Evolutionary conservation across 352 stramenopile genomes (phyloP), one percentile per base, ranked within the genome.

Genomic region (Globisporangium parvum): DNA sequence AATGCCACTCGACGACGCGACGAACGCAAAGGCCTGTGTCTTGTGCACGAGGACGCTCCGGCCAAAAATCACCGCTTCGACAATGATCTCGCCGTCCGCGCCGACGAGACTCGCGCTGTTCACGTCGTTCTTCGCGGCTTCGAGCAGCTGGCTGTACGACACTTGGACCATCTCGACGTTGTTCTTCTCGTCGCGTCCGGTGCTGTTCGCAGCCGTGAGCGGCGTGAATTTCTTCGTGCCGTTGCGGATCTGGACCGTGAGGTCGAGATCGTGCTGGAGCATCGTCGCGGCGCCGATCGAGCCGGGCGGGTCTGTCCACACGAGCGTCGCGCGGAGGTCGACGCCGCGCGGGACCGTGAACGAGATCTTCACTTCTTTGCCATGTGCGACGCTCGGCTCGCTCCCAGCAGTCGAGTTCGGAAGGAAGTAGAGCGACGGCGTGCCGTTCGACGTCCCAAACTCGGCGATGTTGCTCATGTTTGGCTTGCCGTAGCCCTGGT

Each of bases 151-250:
- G 47, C 66, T 53, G 55, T 93, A 91, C 31, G 75, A 77, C 11
- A 91, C 80, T 26, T 81, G 68, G 20, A 93, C 83, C 78, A 93
- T 87, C 57, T 93, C 83, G 21, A 93, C 77, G 57, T 93, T 93
- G 70, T 93, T 93, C n/a, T 77, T 73, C 24, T 71, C 66, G 59
- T 93, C 83, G 18, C 74, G 75, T n/a, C 28, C 28, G 5, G 74
- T 84, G 24, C 47, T 62, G 24, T 69, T 71, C 33, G 71, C 62
- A 6, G 79, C 74, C 14, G 75, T 90, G 35, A 90, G 58, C 14
- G 83, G 77, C 24, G 71, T 69, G 58, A 93, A 91, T 15, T 61
- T 68, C 55, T 71, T 61, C n/a, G 68, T 69, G 17, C 70, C 60
- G 54, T 84, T 82, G 44, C 73, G 75, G 35, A 93, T 67, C 26